Evolutionary conservation across 371 early-diverging fungal genomes (phyloP).

Genomic region (Syncephalastrum contaminatum): DNA sequence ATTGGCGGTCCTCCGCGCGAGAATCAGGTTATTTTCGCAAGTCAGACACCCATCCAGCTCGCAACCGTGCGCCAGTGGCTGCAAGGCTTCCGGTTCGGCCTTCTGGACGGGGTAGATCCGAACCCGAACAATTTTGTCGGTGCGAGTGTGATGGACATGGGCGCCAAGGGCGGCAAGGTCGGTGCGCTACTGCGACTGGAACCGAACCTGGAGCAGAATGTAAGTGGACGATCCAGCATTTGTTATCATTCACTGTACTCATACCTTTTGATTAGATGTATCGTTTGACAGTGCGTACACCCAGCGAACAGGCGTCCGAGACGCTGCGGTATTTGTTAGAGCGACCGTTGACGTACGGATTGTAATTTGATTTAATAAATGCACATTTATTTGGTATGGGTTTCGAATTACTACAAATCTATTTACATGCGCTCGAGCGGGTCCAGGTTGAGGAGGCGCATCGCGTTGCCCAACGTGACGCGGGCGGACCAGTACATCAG

Average conservation of each 20-base stretch:
- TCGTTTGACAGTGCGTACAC: slow-evolving; percentile 87
- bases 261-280: slow-evolving; percentile 67
- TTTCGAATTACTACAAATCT: slow-evolving; percentile 5
- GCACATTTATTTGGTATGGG: slow-evolving; percentile 2
- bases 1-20: slow-evolving; percentile 87
- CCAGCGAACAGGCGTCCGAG: slow-evolving; percentile 77
- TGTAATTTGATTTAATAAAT: slow-evolving; percentile 9
- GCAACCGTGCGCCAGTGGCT: slow-evolving; percentile 50
- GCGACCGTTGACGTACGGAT: slow-evolving; percentile 27
- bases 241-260: not conserved
- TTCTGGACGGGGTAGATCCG: slow-evolving; percentile 84
- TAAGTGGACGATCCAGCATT: slow-evolving; percentile 34
- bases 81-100: slow-evolving; percentile 66
- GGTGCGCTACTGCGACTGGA: slow-evolving; percentile 92
- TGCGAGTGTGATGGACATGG: slow-evolving; percentile 82
- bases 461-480: slow-evolving; percentile 82
- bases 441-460: slow-evolving; percentile 74
- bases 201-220: slow-evolving; percentile 84
- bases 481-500: slow-evolving; percentile 76
- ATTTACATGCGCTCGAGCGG: slow-evolving; percentile 88
- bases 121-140: slow-evolving; percentile 88
- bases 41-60: slow-evolving; percentile 56
- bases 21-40: slow-evolving; percentile 67
- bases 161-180: slow-evolving; percentile 71
- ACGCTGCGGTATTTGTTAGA: slow-evolving; percentile 46